phyloP scores from a whole-genome alignment of 2,329 filamentous ascomycete species.

The Aspergillus jensenii region DNA sequence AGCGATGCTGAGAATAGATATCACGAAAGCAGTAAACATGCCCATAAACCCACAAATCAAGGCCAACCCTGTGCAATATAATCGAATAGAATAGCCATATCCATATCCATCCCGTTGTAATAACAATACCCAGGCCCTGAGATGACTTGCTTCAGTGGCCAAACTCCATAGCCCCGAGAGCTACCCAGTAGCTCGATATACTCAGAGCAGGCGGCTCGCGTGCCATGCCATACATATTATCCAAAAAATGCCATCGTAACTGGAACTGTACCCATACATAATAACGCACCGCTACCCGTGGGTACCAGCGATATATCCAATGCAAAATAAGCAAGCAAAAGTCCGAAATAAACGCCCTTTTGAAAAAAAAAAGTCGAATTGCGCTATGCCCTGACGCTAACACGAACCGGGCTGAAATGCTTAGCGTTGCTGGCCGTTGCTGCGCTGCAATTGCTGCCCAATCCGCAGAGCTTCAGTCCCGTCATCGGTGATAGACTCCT shows the following conservation, averaged over 20 bases:
- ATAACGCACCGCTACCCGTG: constrained; percentile 10
- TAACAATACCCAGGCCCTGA: not conserved
- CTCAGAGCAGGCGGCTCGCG: not conserved
- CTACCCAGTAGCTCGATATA: constrained; percentile 8
- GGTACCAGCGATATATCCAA: constrained; percentile 9
- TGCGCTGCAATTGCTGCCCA: constrained; percentile 43
- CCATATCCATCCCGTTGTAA: not conserved
- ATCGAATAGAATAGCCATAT: constrained; percentile 9
- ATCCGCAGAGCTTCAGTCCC: constrained; percentile 65
- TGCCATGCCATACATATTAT: constrained; percentile 18
- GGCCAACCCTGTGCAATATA: constrained; percentile 9
- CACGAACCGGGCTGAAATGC: not conserved
- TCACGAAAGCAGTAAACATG: constrained; percentile 14
- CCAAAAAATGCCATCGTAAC: constrained; percentile 23
- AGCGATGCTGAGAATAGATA: constrained; percentile 17
- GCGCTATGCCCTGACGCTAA: not conserved
- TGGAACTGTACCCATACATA: constrained; percentile 20
- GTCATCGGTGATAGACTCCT: constrained; percentile 63
- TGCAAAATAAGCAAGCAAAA: constrained; percentile 6
- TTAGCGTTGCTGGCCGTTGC: constrained; percentile 24
- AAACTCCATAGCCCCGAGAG: constrained; percentile 2
- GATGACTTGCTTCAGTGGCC: constrained; percentile 3
- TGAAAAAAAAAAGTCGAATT: not conserved
- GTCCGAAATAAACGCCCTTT: constrained; percentile 1
- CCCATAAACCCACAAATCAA: constrained; percentile 12